These are phyloP conservation scores for Fusarium burgessii DNA, from an alignment of 2,329 filamentous ascomycete species.

Conservation along the genomic window DNA sequence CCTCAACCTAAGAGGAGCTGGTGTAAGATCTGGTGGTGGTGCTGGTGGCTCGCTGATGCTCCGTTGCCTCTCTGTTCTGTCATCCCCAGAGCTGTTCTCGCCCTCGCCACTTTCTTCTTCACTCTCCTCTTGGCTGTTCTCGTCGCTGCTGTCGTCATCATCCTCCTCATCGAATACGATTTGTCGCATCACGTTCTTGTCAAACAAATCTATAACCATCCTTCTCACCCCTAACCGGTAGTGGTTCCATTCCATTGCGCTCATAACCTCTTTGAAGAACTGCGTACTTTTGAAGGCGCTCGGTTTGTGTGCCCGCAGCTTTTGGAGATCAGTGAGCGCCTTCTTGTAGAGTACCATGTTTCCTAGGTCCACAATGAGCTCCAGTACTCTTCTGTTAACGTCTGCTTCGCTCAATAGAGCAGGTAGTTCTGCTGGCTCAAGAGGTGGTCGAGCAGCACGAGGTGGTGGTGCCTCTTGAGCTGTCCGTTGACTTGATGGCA, in stretches of 20 bases:
- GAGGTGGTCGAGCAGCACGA: conserved; percentile 56
- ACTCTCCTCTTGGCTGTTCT: conserved; percentile 64
- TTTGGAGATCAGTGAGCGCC: conserved; percentile 82
- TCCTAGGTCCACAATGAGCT: conserved; percentile 86
- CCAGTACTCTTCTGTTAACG: conserved; percentile 83
- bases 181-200: conserved; percentile 85
- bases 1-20: conserved; percentile 51
- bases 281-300: conserved; percentile 79
- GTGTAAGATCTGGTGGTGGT: conserved; percentile 50
- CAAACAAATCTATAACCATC: conserved; percentile 93
- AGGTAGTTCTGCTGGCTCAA: conserved; percentile 57
- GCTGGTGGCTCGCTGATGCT: conserved; percentile 62
- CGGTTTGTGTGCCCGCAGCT: conserved; percentile 81
- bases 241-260: conserved; percentile 87
- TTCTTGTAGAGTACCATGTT: conserved; percentile 94
- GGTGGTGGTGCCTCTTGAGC: conserved; percentile 59
- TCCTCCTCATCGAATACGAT: conserved; percentile 77
- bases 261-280: conserved; percentile 88
- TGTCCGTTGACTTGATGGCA: conserved; percentile 67
- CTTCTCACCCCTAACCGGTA: conserved; percentile 88
- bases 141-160: conserved; percentile 70
- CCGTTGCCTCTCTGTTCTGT: conserved; percentile 69
- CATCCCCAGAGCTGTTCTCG: conserved; percentile 60
- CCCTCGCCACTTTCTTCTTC: conserved; percentile 60
- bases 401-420: conserved; percentile 68